phyloP scores from a whole-genome alignment of 495 filamentous ascomycete genomes.

The Hypoxylon rickii region DNA sequence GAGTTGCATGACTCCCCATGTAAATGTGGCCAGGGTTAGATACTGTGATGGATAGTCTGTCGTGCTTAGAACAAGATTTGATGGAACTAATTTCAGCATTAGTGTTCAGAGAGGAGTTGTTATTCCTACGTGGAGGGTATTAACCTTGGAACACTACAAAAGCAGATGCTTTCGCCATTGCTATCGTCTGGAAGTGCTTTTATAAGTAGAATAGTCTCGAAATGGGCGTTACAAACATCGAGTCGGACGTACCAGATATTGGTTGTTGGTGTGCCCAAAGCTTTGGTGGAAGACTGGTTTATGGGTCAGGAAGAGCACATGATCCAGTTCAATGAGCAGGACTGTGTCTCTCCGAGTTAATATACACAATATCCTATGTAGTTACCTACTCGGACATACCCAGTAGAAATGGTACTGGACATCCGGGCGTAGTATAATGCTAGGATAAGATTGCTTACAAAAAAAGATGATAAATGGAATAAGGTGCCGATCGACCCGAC shows the following conservation, averaged over 20 bases:
- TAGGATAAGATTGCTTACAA: too few species aligned
- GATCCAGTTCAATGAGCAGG: conserved; percentile 3
- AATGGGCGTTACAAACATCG: not conserved
- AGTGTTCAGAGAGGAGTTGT: not conserved
- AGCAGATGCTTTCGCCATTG: not conserved
- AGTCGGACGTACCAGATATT: conserved; percentile 12
- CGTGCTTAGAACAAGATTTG: not conserved
- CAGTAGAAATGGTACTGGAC: too few species aligned
- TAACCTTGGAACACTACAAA: conserved; percentile 3
- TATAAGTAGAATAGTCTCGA: not conserved
- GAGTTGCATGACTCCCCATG: not conserved
- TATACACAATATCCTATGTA: too few species aligned
- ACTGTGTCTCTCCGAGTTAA: too few species aligned
- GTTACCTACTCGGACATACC: too few species aligned
- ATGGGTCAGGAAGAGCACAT: not conserved
- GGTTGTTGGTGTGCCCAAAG: not conserved
- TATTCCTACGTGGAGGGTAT: too few species aligned
- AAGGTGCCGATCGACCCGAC: too few species aligned
- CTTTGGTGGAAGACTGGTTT: not conserved
- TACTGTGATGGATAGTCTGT: not conserved
- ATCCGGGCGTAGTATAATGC: too few species aligned
- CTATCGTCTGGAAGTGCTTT: not conserved
- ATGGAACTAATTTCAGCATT: conserved; percentile 3
- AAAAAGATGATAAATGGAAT: too few species aligned
- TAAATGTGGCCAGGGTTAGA: not conserved